Conservation (phyloP, 23 red algal species). For the Gracilaria gracilis region DNA sequence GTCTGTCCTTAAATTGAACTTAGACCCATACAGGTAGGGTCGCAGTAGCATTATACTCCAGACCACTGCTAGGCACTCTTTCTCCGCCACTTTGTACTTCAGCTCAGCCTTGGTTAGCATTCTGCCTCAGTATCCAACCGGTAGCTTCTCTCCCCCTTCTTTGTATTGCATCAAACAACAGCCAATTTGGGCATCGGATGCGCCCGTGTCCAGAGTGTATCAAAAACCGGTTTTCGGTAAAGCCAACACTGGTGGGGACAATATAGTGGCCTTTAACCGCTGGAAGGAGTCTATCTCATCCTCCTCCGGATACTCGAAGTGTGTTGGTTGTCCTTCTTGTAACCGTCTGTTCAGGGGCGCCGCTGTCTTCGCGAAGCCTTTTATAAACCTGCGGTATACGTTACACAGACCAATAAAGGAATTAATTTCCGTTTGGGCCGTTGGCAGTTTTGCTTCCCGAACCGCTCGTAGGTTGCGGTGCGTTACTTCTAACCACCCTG, state of each 20-base stretch:
- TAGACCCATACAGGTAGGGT: background rate
- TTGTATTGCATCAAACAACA: conserved; percentile 25
- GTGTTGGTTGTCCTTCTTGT: background rate
- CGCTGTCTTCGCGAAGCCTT: conserved; percentile 5
- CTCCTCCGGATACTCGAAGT: background rate
- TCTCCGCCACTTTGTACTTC: background rate
- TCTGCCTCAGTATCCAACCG: conserved; percentile 30
- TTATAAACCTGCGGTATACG: conserved; percentile 53
- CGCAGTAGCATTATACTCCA: conserved; percentile 1
- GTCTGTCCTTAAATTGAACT: conserved; percentile 7
- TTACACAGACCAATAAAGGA: conserved; percentile 39
- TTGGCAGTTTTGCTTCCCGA: background rate
- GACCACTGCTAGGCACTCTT: conserved; percentile 14
- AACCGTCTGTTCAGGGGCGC: background rate
- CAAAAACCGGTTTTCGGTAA: background rate
- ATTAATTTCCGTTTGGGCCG: background rate
- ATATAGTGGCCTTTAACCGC: background rate
- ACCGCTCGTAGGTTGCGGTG: background rate
- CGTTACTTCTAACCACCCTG: conserved; percentile 3
- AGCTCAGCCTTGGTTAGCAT: background rate
- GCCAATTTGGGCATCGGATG: conserved; percentile 17
- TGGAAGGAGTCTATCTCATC: conserved; percentile 28
- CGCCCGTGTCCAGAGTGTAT: conserved; percentile 19
- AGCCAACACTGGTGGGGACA: conserved; percentile 15
- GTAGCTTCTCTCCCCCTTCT: background rate